Conservation (phyloP, 1,139 yeast genomes). For the Hansenula sp. region DNA sequence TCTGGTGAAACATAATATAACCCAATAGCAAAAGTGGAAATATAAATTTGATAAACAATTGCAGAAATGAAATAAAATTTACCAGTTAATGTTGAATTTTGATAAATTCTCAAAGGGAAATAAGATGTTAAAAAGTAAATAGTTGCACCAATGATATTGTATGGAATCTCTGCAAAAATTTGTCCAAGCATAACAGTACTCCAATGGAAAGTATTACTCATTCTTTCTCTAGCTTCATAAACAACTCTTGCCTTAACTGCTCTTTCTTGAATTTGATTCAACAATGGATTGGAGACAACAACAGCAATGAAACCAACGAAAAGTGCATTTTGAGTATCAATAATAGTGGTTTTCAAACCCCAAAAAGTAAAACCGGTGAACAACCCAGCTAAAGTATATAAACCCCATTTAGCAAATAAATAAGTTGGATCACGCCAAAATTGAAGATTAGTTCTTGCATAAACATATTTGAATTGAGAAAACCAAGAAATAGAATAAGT, state of each 20-base stretch:
- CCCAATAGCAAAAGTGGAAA: constrained; percentile 1
- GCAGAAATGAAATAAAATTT: constrained; percentile 21
- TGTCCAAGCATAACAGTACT: constrained; percentile 48
- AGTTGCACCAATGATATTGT: constrained; percentile 49
- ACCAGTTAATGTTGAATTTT: constrained; percentile 40
- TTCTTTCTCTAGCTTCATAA: constrained; percentile 72
- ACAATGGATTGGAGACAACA: constrained; percentile 45
- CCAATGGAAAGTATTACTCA: constrained; percentile 49
- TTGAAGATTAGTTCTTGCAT: constrained; percentile 49
- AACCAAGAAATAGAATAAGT: constrained; percentile 42
- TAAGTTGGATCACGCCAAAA: constrained; percentile 63
- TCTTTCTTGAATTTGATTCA: constrained; percentile 61
- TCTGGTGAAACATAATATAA: constrained; percentile 2
- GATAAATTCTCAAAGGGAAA: constrained; percentile 56
- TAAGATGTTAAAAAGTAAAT: constrained; percentile 59
- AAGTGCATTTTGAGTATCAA: constrained; percentile 62
- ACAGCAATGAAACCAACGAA: constrained; percentile 66
- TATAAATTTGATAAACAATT: constrained; percentile 3
- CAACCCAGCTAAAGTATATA: constrained; percentile 44
- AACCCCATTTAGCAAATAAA: constrained; percentile 48
- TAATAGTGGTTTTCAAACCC: constrained; percentile 56
- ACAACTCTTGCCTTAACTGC: constrained; percentile 56
- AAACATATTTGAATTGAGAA: constrained; percentile 48
- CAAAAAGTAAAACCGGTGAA: constrained; percentile 76
- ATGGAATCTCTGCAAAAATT: constrained; percentile 57